phyloP scores from a whole-genome alignment of 2,329 filamentous ascomycete genomes.

The Ampelomyces quisqualis region DNA sequence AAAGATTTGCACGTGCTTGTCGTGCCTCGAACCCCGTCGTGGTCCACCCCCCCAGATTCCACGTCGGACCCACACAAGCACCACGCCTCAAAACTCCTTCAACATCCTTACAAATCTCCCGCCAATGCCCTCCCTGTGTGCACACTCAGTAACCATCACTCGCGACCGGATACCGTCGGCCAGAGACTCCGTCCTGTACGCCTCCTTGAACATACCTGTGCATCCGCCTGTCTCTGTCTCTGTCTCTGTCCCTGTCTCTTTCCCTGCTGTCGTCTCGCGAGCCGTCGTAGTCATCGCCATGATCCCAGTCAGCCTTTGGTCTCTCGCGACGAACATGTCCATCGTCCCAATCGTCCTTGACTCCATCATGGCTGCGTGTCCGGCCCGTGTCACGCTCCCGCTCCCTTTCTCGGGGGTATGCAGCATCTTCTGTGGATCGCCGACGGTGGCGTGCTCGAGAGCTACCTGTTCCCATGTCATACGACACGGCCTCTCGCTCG shows the following conservation, averaged over 20 bases:
- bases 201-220: constrained; percentile 40
- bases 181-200: constrained; percentile 39
- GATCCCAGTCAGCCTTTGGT: constrained; percentile 20
- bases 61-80: not conserved
- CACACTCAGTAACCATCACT: constrained; percentile 23
- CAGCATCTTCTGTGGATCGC: constrained; percentile 29
- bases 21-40: too few species aligned
- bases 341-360: constrained; percentile 31
- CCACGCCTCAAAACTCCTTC: constrained; percentile 22
- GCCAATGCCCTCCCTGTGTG: constrained; percentile 13
- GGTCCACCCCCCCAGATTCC: not conserved
- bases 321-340: constrained; percentile 17
- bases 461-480: constrained; percentile 11
- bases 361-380: constrained; percentile 33
- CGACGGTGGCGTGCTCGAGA: constrained; percentile 20
- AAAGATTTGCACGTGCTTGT: too few species aligned
- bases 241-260: constrained; percentile 15
- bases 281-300: constrained; percentile 16
- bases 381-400: constrained; percentile 19
- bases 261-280: constrained; percentile 14
- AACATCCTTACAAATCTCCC: constrained; percentile 19
- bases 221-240: constrained; percentile 16
- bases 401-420: constrained; percentile 27
- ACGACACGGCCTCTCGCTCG: constrained; percentile 10
- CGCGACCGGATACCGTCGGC: constrained; percentile 34